Percentiles rank a stretch among this genome's conserved stretches.
Conservation (phyloP, 257 asterid species). For the Dorcoceras hygrometricum region DNA sequence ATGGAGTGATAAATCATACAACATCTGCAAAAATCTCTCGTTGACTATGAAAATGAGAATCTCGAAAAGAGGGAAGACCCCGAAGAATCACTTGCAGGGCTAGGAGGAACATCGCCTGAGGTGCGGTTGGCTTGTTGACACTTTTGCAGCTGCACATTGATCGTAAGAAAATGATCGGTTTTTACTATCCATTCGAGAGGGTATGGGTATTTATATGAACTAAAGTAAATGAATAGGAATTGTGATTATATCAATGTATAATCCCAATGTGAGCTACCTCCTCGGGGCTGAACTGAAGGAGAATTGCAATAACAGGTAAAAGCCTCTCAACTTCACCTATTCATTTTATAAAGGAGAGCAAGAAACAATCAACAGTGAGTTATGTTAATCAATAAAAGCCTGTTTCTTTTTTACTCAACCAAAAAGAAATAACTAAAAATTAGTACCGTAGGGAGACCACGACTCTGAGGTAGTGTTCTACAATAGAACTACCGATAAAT, state of each 20-base stretch:
- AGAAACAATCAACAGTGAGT: conserved; percentile 1
- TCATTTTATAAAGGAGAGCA: conserved; percentile 11
- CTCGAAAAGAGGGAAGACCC: conserved; percentile 83
- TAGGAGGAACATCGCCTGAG: conserved; percentile 50
- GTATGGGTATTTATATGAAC: neutral
- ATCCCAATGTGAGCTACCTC: conserved; percentile 54
- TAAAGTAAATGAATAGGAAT: neutral
- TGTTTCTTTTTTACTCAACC: neutral
- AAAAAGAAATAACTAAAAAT: neutral
- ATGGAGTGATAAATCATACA: neutral
- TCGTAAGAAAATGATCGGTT: neutral
- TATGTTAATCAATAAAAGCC: conserved; percentile 8
- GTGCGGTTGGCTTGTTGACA: conserved; percentile 84
- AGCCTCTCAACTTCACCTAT: conserved; percentile 97
- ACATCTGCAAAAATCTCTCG: conserved; percentile 1
- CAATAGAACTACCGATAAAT: neutral
- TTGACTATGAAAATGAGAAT: conserved; percentile 78
- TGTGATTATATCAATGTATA: neutral
- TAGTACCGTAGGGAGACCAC: neutral
- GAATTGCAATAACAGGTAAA: conserved; percentile 95
- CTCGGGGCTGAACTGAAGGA: conserved; percentile 97
- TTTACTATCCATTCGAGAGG: neutral
- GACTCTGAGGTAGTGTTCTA: neutral
- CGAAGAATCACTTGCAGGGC: conserved; percentile 59
- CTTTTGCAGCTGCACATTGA: conserved; percentile 60